Conservation (phyloP, 495 filamentous ascomycete species). For the Hyaloscypha bicolor region DNA sequence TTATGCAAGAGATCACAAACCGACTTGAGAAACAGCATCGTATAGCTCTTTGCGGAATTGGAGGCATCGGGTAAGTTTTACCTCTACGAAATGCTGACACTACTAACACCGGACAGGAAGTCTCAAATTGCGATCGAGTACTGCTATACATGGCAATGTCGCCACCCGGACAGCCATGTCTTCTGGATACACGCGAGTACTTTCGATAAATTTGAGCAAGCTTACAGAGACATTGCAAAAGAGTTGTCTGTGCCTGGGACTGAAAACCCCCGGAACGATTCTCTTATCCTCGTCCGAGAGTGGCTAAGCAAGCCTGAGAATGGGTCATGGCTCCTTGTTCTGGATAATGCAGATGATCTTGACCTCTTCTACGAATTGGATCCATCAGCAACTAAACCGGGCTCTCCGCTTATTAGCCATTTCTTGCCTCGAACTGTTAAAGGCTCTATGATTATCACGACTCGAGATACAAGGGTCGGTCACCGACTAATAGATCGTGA, state of each 20-base stretch:
- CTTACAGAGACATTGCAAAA: conserved; percentile 42
- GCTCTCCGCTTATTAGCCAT: conserved; percentile 23
- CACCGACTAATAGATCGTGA: conserved; percentile 5
- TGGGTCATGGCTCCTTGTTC: conserved; percentile 45
- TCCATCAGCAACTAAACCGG: neutral
- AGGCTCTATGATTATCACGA: conserved; percentile 44
- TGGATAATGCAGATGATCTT: conserved; percentile 49
- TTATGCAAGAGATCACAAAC: too few species aligned
- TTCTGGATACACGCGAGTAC: conserved; percentile 51
- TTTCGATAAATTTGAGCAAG: conserved; percentile 40
- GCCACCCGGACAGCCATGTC: conserved; percentile 39
- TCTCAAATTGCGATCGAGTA: conserved; percentile 56
- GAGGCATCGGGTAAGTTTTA: too few species aligned
- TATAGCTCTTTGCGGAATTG: too few species aligned
- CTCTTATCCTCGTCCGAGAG: conserved; percentile 38
- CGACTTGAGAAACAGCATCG: too few species aligned
- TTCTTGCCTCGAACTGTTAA: conserved; percentile 42
- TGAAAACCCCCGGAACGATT: conserved; percentile 40
- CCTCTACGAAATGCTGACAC: too few species aligned
- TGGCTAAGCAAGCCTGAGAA: conserved; percentile 41
- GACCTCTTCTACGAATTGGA: conserved; percentile 32
- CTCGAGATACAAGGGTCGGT: conserved; percentile 26
- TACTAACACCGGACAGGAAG: conserved; percentile 40
- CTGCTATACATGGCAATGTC: conserved; percentile 38
- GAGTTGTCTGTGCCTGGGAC: conserved; percentile 38